Base-by-base conservation (phyloP, 2,329 filamentous ascomycete genomes). In the Fusarium pininemorale region DNA sequence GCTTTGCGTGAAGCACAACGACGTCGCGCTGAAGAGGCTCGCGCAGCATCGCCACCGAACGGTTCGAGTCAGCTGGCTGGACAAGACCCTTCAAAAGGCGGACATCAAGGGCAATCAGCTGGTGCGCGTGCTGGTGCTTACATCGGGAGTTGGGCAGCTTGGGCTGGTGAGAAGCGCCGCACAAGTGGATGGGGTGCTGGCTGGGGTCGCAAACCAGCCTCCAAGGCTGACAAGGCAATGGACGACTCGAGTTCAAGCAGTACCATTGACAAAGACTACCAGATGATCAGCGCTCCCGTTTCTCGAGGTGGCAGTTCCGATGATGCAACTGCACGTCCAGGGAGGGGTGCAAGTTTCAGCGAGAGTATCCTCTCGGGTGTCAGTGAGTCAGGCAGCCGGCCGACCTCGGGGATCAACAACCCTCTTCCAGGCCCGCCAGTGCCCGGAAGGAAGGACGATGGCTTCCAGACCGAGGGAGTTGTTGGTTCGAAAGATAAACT, bases 121-220 rank as follows among this genome's bases (percentile, higher is more conserved):
- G 85, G 89, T 20, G 83, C 84, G 60, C 89, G 88, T 76, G 90
- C 90, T 5, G 87, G 89, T 47, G 86, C 90, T 9, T 93, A 92
- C 80, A 87, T 93, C 75, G 90, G 90, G 44, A 92, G 90, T 75
- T 93, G 91, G 91, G 90, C 91, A 4, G 83, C 86, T 0, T 93
- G 91, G 91, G 90, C 91, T 4, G 91, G 91, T 56, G 93, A 96
- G 84, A 96, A 95, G 84, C 87, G 92, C 72, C 93, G 92, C 78
- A 79, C 80, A 7, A 84, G 82, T n/a, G 86, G 82, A 53, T 84
- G 86, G 79, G 86, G 81, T 30, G 81, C 78, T 30, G 81, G 82
- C 51, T 85, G 84, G 81, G 83, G 83, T 55, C 64, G 83, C 44
- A 81, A 80, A 74, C 79, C 80, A 64, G 75, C 65, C 18, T 38